Evolutionary conservation across 257 asterid species (phyloP).

Genomic region (Petunia secreta): DNA sequence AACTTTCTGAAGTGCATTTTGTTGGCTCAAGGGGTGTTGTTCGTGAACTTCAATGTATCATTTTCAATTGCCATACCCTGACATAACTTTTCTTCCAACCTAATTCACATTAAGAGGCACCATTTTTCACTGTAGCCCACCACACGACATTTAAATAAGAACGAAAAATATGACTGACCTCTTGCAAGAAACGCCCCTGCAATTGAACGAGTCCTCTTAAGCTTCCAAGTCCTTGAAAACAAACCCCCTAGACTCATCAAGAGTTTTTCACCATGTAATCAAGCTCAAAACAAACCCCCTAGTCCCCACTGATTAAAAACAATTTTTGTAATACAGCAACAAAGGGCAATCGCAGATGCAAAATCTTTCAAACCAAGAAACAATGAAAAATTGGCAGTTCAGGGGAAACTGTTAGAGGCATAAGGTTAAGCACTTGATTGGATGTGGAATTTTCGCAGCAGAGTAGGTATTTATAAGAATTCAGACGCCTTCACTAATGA

Average conservation of each 20-base stretch:
- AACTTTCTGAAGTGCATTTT: constrained; percentile 71
- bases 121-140: constrained; percentile 11
- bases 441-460: no score
- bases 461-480: no score
- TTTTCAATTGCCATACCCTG: constrained; percentile 20
- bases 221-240: constrained; percentile 90
- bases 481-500: no score
- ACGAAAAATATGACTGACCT: constrained; percentile 42
- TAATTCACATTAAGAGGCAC: not conserved
- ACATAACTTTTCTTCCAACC: constrained; percentile 11
- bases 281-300: constrained; percentile 30
- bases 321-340: not conserved
- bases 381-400: no score
- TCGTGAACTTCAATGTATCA: constrained; percentile 33
- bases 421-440: no score
- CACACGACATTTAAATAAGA: not conserved
- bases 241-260: constrained; percentile 92
- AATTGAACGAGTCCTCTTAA: constrained; percentile 68
- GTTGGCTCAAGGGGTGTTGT: constrained; percentile 61
- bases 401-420: no score
- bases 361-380: no score
- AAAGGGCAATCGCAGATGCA: constrained; percentile 3
- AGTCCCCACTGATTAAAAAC: constrained; percentile 14
- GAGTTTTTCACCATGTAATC: constrained; percentile 82
- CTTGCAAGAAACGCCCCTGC: constrained; percentile 61